Evolutionary conservation across 2,329 filamentous ascomycete species (phyloP).

Genomic region (Ophiostoma quercus): DNA sequence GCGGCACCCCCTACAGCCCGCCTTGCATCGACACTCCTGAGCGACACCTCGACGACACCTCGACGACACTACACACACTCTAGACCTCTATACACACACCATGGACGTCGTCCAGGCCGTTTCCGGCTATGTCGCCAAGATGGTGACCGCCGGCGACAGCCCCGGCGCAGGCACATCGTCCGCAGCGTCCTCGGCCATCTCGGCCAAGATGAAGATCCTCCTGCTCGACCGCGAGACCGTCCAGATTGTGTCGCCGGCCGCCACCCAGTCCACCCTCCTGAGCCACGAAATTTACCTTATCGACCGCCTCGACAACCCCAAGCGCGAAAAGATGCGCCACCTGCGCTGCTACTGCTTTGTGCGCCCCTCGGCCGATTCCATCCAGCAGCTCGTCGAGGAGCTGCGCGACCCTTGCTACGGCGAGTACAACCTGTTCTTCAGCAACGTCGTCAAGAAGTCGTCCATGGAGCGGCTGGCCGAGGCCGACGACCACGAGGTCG

Average conservation of each 20-base stretch:
- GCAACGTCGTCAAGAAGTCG: slow-evolving; percentile 96
- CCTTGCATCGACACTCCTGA: slow-evolving; percentile 13
- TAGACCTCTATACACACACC: neutral
- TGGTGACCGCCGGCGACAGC: slow-evolving; percentile 78
- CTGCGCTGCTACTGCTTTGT: slow-evolving; percentile 89
- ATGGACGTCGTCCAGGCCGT: slow-evolving; percentile 96
- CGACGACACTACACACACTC: no score
- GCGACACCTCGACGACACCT: neutral
- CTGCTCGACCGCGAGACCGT: slow-evolving; percentile 91
- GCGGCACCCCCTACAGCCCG: slow-evolving; percentile 14
- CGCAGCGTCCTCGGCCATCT: slow-evolving; percentile 56
- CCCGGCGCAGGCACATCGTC: slow-evolving; percentile 53
- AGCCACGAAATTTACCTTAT: slow-evolving; percentile 98
- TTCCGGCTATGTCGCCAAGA: slow-evolving; percentile 92
- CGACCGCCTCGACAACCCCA: slow-evolving; percentile 84
- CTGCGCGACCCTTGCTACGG: slow-evolving; percentile 94
- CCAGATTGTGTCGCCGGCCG: slow-evolving; percentile 86
- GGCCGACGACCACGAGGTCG: slow-evolving; percentile 95
- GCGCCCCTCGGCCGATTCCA: slow-evolving; percentile 83
- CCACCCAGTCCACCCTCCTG: slow-evolving; percentile 88
- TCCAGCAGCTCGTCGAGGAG: slow-evolving; percentile 92
- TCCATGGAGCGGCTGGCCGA: slow-evolving; percentile 89
- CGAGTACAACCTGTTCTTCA: slow-evolving; percentile 96
- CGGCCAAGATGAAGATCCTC: slow-evolving; percentile 97
- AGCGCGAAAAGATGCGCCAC: slow-evolving; percentile 96